phyloP scores from a whole-genome alignment of 352 stramenopile species.

The Nothophytophthora sp. region DNA sequence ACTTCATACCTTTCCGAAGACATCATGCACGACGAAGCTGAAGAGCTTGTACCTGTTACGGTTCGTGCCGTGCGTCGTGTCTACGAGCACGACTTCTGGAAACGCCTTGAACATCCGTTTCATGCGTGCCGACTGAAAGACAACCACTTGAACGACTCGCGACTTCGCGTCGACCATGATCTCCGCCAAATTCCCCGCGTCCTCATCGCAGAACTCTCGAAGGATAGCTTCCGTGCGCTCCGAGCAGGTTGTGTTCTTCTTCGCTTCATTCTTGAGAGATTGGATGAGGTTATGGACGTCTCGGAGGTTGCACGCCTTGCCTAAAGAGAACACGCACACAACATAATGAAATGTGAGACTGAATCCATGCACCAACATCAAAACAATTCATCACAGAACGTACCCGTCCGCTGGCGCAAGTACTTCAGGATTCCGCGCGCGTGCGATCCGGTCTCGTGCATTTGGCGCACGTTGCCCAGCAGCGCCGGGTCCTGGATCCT shows the following conservation, averaged over 20 bases:
- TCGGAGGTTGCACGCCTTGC: constrained; percentile 1
- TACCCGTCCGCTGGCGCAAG: constrained; percentile 2
- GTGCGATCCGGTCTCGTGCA: constrained; percentile 1
- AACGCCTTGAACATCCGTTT: constrained; percentile 8
- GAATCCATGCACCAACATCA: not conserved
- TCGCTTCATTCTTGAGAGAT: not conserved
- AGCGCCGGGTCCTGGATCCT: not conserved
- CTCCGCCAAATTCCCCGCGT: not conserved
- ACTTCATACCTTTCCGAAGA: constrained; percentile 13
- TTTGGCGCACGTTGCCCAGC: not conserved
- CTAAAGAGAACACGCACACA: not conserved
- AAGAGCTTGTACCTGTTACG: constrained; percentile 11
- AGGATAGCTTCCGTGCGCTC: not conserved
- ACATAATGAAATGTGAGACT: not conserved
- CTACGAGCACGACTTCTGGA: constrained; percentile 3
- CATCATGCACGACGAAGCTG: constrained; percentile 1
- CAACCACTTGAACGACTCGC: not conserved
- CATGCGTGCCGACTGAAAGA: constrained; percentile 7
- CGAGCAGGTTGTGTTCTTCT: not conserved
- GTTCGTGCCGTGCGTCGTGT: constrained; percentile 4
- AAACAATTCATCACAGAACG: no score
- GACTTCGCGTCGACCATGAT: not conserved
- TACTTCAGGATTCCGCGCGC: constrained; percentile 4
- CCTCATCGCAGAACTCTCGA: not conserved
- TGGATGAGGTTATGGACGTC: constrained; percentile 7